phyloP scores from a whole-genome alignment of 1,284 basidiomycete genomes.

The Pseudozyma sp. region DNA sequence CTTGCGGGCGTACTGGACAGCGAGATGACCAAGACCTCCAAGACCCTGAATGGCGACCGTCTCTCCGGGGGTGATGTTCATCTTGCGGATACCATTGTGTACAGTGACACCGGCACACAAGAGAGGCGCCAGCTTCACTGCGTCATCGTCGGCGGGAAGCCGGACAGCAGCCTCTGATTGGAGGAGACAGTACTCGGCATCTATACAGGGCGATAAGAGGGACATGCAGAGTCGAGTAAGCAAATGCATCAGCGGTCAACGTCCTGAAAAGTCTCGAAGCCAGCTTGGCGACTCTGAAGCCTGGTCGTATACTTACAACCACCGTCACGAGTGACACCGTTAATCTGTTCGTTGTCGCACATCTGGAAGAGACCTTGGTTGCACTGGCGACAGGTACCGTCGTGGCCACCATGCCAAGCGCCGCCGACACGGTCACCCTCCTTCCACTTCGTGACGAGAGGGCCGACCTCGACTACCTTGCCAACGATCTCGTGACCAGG shows the following conservation, averaged over 20 bases:
- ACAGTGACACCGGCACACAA: conserved; percentile 70
- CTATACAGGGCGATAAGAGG: conserved; percentile 62
- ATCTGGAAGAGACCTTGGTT: conserved; percentile 59
- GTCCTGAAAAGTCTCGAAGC: conserved; percentile 2
- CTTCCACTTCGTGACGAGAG: conserved; percentile 54
- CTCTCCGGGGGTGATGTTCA: conserved; percentile 63
- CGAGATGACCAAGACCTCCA: conserved; percentile 70
- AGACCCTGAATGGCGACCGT: conserved; percentile 70
- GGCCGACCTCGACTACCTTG: conserved; percentile 59
- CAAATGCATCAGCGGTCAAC: neutral
- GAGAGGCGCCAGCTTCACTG: conserved; percentile 70
- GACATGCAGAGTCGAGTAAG: conserved; percentile 2
- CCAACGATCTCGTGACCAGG: conserved; percentile 65
- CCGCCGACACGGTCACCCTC: conserved; percentile 63
- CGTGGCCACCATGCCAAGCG: conserved; percentile 66
- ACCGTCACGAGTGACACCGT: conserved; percentile 60
- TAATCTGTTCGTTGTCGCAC: conserved; percentile 56
- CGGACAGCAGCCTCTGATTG: conserved; percentile 69
- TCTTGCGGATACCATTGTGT: conserved; percentile 70
- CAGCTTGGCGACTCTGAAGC: neutral
- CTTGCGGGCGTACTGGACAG: conserved; percentile 66
- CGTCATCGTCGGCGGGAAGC: conserved; percentile 65
- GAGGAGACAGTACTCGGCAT: conserved; percentile 50
- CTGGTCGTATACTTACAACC: conserved; percentile 28
- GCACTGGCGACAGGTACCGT: conserved; percentile 61